Base-by-base conservation (phyloP, 1,284 basidiomycete species). In the Malassezia nana region DNA sequence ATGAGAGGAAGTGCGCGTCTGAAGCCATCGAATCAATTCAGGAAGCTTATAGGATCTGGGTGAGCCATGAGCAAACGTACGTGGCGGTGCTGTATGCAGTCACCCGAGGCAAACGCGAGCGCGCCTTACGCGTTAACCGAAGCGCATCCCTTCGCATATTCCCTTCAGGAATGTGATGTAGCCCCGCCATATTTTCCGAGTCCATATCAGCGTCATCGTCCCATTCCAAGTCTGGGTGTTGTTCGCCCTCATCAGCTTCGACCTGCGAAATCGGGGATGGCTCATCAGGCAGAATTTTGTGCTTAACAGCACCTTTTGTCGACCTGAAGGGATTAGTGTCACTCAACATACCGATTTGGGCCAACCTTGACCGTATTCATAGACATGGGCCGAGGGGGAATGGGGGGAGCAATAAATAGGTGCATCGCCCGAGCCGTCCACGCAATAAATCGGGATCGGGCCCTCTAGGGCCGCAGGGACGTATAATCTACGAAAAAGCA, bases 61-160 rank as follows among this genome's bases (percentile, higher is more conserved):
- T 45, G 28, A 45, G 43, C 30, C 29, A n/a, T 22, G 9, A 15
- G 7, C 6, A n/a, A 16, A 30, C 43, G 18, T 45, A 45, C 41
- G 82, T 84, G 32, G 90, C 88, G 13, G 90, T 95, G 51, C 89
- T 88, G 76, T 94, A 95, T 2, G 90, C 90, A 4, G 90, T 94
- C 16, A 92, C 90, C 62, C 91, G 78, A n/a, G 91, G 89, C 28
- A 95, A 75, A 38, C 85, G 88, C 64, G 90, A 89, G 30, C 90
- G 89, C 69, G 91, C 91, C 75, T 86, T 88, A 76, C 92, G 91
- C 0, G 90, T 95, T 59, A 95, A 76, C 55, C 81, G 82, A 56
- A 89, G 77, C 0, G 91, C 91, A 79, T 95, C 90, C 57, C 89
- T 80, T 43, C 89, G 81, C 29, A 91, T 91, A 32, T 88, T 89